Base-by-base conservation (phyloP, 1,284 basidiomycete species). In the Trichosporon faecale region DNA sequence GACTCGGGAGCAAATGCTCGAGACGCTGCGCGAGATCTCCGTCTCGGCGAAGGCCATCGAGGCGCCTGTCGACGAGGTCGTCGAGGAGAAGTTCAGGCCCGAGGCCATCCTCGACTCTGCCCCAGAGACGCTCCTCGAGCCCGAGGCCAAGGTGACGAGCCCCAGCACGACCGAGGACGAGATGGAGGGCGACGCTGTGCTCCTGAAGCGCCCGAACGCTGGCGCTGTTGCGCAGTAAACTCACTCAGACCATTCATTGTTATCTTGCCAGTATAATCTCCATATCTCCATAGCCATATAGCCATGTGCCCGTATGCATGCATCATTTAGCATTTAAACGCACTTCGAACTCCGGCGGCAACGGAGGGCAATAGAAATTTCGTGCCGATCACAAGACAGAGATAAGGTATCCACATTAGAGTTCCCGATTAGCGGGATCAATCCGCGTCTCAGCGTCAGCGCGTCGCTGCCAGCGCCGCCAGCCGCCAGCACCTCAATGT, bases 1-100 rank as follows among this genome's bases (percentile, higher is more conserved):
- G 18, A 86, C 86, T 0, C 78, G 84, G 2, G 74, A 78, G 11
- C 64, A 72, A 25, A 87, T 87, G 86, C 78, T 86, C 25, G 71
- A 71, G 0, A 79, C 85, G 1, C 77, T 86, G 8, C 68, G 66
- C 1, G 76, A 79, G 23, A 82, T 85, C 66, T 84, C 83, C 12
- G 5, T 12, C 12, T 64, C 63, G 11, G 31, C 37, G 12, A 64
- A 64, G 63, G 23, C 23, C 63, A 25, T 64, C 21, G 63, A 37
- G 18, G 63, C 63, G 12, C 31, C 35, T 25, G 35, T 18, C 25
- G 65, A 66, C 44, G 49, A 49, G 9, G 29, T 33, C 25, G n/a
- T 31, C 25, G 40, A 46, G 31, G 65, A 66, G 14, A 52, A 14
- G 33, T n/a, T 61, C 18, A 18, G 29, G 37, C 66, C 64, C 16